Percentiles rank a stretch among this genome's conserved stretches.
Evolutionary conservation across 2,329 filamentous ascomycete genomes (phyloP).

Genomic region (Orbilia ellipsospora): DNA sequence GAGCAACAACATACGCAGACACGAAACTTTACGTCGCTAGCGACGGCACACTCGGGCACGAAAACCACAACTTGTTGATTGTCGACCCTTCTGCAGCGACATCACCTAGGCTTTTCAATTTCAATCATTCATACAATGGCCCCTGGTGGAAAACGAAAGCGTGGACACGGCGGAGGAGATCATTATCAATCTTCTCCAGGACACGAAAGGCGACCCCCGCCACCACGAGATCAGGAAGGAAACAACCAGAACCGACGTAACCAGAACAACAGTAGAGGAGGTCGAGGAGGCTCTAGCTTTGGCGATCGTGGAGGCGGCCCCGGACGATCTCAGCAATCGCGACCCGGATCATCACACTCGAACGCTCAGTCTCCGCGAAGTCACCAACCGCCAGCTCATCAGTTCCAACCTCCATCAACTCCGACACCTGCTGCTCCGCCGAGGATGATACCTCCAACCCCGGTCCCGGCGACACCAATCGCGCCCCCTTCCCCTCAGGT

Average conservation of each 20-base stretch:
- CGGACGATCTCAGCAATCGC: constrained; percentile 42
- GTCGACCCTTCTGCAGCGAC: background rate
- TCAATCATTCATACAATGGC: constrained; percentile 39
- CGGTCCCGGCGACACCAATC: constrained; percentile 17
- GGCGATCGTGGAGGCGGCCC: constrained; percentile 31
- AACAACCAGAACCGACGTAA: constrained; percentile 33
- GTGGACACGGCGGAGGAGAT: constrained; percentile 42
- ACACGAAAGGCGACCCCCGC: constrained; percentile 45
- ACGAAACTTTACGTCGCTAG: constrained; percentile 16
- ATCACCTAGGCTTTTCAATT: background rate
- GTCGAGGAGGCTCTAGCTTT: constrained; percentile 33
- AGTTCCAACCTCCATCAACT: constrained; percentile 41
- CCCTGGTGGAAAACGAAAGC: constrained; percentile 53
- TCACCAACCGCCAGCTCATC: constrained; percentile 17
- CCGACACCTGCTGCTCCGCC: constrained; percentile 33
- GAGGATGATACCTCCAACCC: constrained; percentile 26
- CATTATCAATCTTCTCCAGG: constrained; percentile 47
- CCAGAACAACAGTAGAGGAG: constrained; percentile 35
- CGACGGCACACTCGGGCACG: constrained; percentile 11
- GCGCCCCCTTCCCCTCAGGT: constrained; percentile 23
- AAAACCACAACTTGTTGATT: constrained; percentile 8
- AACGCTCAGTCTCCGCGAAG: constrained; percentile 43
- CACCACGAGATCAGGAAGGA: constrained; percentile 33
- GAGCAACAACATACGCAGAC: background rate
- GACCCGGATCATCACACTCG: constrained; percentile 53